Base-by-base conservation (phyloP, 2,329 filamentous ascomycete species). In the Cladophialophora psammophila region DNA sequence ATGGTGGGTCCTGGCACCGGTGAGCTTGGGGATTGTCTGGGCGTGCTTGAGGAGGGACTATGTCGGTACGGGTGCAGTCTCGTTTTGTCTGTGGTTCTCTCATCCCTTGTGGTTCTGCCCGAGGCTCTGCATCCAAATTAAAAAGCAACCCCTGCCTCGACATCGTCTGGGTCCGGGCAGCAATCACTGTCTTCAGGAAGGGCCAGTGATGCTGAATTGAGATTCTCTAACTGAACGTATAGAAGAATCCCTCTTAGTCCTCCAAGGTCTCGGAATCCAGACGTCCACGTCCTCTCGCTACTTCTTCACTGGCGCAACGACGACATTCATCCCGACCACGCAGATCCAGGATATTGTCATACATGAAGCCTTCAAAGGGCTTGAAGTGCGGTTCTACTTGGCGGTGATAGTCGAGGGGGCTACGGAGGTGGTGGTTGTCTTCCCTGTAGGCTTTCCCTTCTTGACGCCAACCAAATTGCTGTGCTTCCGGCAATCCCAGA, bases 261-360 rank as follows among this genome's bases (percentile, higher is more conserved):
- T 99, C 72, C 88, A 93, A 26, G 93, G 94, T 0, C 84, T 99
- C 13, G 95, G 95, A 7, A 90, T 99, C 60, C 95, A 99, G 82
- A 97, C 93, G 2, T 90, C 87, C 7, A 90, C 89, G 1, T 89
- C 88, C 34, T 88, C 89, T 8, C 79, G 85, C 1, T 90, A 88
- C 8, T 93, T 92, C 74, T 83, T 94, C 6, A 84, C 84, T 42
- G 82, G 83, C 8, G 80, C 86, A 2, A 83, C 85, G 1, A 91
- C 88, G n/a, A 82, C 89, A 58, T 92, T 92, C 78, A 98, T 99
- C 66, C 94, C 95, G 0, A 97, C 94, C 0, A 91, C 91, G 53
- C 90, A 92, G 79, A 96, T 99, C 65, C 92, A 92, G 76, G 95
- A 99, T 77, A 90, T 99, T 64, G 88, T 97, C 62, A 91, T 99